Evolutionary conservation across 2,329 filamentous ascomycete species (phyloP), one percentile per base, ranked within the genome.

Genomic region (Diplodia scrobiculata): DNA sequence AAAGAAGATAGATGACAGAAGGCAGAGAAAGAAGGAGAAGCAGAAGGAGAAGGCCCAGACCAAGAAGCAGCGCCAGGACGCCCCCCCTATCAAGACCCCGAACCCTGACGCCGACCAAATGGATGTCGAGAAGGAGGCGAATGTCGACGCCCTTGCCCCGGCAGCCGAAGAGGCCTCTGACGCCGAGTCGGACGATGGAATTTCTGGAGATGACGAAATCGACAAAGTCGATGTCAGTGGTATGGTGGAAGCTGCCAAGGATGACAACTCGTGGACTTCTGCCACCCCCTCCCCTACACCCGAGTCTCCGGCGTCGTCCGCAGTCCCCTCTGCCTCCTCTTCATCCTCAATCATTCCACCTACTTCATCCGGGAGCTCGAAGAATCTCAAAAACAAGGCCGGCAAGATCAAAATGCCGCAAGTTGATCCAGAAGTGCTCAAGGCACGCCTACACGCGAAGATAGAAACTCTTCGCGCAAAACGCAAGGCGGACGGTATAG

Each of bases 401-500:
- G 72, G 68, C 66, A 73, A 68, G 73, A 75, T 68, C 6, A 72
- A 75, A 71, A 72, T 73, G 58, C 81, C 79, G 67, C 89, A 89
- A 65, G 82, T 87, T 68, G 89, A 93, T 73, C 89, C 89, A 50
- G 87, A 91, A 68, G 86, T 89, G 29, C 86, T 97, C 54, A 88
- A 90, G 73, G 87, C 89, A 66, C 89, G 93, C 52, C 83, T 99
- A 60, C 88, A 90, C 66, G 90, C 91, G 71, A 90, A 88, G 68
- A 92, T 99, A 65, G 91, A 95, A 71, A 89, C 89, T 53, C 86
- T 98, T 59, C 90, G 94, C 67, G 90, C 91, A 10, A 88, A 88
- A 29, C 89, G 95, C 67, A 97, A 97, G 77, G 93, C 94, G 5
- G 92, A 96, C 71, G 91, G 90, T 5, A 84, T 88, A 0, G 88